phyloP scores from a whole-genome alignment of 371 early-diverging fungal species.

The Circinella umbellata region DNA sequence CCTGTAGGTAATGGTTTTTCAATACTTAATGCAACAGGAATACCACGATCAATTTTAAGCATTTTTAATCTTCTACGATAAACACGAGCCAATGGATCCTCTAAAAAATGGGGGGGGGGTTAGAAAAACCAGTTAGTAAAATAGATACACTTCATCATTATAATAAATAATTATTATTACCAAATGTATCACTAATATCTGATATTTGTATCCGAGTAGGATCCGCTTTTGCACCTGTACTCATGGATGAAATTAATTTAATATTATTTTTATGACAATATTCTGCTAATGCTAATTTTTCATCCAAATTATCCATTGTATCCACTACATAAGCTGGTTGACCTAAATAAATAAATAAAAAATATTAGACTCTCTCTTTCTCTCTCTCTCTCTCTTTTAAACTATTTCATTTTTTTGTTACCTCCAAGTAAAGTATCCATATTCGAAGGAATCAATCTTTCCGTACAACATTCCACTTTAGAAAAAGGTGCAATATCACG shows the following conservation, averaged over 20 bases:
- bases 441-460: conserved; percentile 64
- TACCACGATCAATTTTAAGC: conserved; percentile 72
- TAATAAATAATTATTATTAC: conserved; percentile 31
- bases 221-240: conserved; percentile 94
- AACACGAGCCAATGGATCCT: conserved; percentile 90
- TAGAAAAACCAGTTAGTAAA: no score
- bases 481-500: conserved; percentile 78
- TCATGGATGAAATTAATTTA: conserved; percentile 86
- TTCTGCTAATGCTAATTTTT: conserved; percentile 83
- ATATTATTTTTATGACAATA: conserved; percentile 79
- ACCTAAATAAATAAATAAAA: conserved; percentile 22
- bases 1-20: conserved; percentile 72
- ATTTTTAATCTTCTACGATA: conserved; percentile 78
- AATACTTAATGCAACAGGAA: conserved; percentile 89
- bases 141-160: background rate
- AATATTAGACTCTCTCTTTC: background rate
- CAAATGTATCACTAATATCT: conserved; percentile 87
- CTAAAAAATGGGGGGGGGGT: conserved; percentile 37
- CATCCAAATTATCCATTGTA: conserved; percentile 90
- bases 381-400: background rate
- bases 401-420: conserved; percentile 13
- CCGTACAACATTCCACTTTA: conserved; percentile 71
- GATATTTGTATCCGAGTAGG: conserved; percentile 91
- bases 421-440: conserved; percentile 73
- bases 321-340: conserved; percentile 79